Evolutionary conservation across 495 filamentous ascomycete genomes (phyloP), one percentile per base, ranked within the genome.

Genomic region (Pyrenula aspistea): DNA sequence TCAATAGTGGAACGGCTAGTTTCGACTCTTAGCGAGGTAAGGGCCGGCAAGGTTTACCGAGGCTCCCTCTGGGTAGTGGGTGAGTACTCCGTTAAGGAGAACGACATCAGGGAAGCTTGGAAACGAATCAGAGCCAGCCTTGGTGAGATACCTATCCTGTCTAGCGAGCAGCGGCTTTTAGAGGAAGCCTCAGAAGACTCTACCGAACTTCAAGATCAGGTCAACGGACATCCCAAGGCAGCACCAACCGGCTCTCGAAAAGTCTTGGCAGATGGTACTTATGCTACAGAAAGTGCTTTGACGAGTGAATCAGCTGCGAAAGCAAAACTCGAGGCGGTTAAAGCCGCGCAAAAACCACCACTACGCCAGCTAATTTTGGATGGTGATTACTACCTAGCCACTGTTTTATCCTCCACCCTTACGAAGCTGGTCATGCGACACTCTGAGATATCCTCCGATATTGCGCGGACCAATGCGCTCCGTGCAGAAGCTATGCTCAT

Each of bases 381-480:
- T 65, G 93, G 94, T 48, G 94, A 99, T 66, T 97, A 91, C 72
- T 99, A 95, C 66, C 78, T 99, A n/a, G 86, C 91, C 19, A 87
- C 93, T 8, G 93, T 97, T 12, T 84, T 99, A 24, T 88, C 93
- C 0, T 89, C 91, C 8, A 96, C 94, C 1, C 80, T 99, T 57
- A 96, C 93, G 10, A 99, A 99, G 69, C 77, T 99, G 52, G 94
- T 97, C 56, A 97, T 99, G 91, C 88, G 94, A 47, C 91, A 99
- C 67, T 87, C 91, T 2, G 91, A 97, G 69, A 91, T 96, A 58
- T 95, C 91, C 19, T 76, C 87, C 22, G 93, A 97, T 62, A 70
- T 73, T 23, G 86, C 88, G 25, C 86, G 94, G 20, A 97, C 91
- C 12, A 97, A 97, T 64, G 91, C 92, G 31, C 80, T 99, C 2